A percentile compares a stretch with the other conserved stretches of the same genome.
These are phyloP conservation scores for Thymus quinquecostatus DNA, from an alignment of 257 asterid genomes.

Conservation along the genomic window DNA sequence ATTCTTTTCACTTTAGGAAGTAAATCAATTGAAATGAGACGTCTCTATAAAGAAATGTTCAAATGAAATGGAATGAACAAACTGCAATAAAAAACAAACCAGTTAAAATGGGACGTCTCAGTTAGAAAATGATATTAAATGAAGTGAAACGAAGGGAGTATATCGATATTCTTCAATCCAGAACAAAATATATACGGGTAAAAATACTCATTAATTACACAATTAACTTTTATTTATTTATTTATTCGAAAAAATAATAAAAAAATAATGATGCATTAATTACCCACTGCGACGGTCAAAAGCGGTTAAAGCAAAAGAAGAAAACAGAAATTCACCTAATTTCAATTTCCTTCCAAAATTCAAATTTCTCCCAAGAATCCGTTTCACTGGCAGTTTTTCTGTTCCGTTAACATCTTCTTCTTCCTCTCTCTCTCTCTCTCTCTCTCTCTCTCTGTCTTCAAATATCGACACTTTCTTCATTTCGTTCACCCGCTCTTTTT, in stretches of 20 bases:
- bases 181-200: too few relatives aligned
- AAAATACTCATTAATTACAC: background rate
- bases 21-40: too few relatives aligned
- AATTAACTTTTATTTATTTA: too few relatives aligned
- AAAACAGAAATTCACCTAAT: slow-evolving; percentile 23
- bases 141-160: too few relatives aligned
- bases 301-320: slow-evolving; percentile 8
- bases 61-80: too few relatives aligned
- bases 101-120: too few relatives aligned
- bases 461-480: slow-evolving; percentile 60
- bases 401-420: slow-evolving; percentile 12
- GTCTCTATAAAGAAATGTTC: too few relatives aligned
- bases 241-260: too few relatives aligned
- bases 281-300: slow-evolving; percentile 21
- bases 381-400: background rate
- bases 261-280: background rate
- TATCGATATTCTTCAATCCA: too few relatives aligned
- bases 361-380: slow-evolving; percentile 29
- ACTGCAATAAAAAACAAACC: too few relatives aligned
- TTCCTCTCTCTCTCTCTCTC: slow-evolving; percentile 38
- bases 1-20: too few relatives aligned
- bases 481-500: slow-evolving; percentile 53
- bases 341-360: slow-evolving; percentile 39
- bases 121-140: too few relatives aligned
- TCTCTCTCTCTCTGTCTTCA: slow-evolving; percentile 39